These are phyloP conservation scores for Candida labiduridarum DNA, from an alignment of 1,139 yeast genomes.

Conservation along the genomic window DNA sequence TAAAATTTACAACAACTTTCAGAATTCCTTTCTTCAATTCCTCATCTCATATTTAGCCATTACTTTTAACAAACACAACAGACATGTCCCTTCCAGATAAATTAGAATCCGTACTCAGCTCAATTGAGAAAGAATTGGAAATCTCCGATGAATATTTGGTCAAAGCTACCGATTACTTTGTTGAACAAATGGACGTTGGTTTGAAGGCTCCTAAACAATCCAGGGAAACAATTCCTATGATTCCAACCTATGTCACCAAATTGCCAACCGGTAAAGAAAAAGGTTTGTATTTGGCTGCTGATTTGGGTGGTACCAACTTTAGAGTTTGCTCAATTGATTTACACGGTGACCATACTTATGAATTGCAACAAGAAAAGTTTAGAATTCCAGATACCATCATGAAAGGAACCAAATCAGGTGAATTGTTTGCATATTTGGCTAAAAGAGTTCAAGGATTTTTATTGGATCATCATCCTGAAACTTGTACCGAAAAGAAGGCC, in stretches of 20 bases:
- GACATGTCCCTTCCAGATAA: slow-evolving; percentile 15
- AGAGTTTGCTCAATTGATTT: slow-evolving; percentile 83
- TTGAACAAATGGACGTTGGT: slow-evolving; percentile 64
- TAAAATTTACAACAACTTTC: background rate
- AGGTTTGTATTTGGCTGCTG: slow-evolving; percentile 80
- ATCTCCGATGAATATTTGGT: slow-evolving; percentile 54
- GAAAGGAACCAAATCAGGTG: slow-evolving; percentile 54
- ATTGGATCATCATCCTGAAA: slow-evolving; percentile 59
- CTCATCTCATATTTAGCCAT: no score
- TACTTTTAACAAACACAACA: background rate
- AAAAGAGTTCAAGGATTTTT: slow-evolving; percentile 64
- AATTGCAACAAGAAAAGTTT: slow-evolving; percentile 68
- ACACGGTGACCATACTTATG: slow-evolving; percentile 79
- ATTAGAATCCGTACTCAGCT: slow-evolving; percentile 41
- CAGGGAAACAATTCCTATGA: slow-evolving; percentile 73
- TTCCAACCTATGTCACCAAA: slow-evolving; percentile 79
- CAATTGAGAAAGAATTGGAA: slow-evolving; percentile 56
- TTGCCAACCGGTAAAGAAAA: slow-evolving; percentile 81
- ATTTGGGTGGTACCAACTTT: slow-evolving; percentile 87
- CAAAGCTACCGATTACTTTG: slow-evolving; percentile 65
- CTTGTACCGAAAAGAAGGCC: slow-evolving; percentile 12
- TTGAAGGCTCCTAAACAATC: slow-evolving; percentile 41
- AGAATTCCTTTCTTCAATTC: no score
- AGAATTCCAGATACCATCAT: slow-evolving; percentile 75
- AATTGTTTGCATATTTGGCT: slow-evolving; percentile 76